phyloP scores from a whole-genome alignment of 164 flowering plant species.

The Piper betle region DNA sequence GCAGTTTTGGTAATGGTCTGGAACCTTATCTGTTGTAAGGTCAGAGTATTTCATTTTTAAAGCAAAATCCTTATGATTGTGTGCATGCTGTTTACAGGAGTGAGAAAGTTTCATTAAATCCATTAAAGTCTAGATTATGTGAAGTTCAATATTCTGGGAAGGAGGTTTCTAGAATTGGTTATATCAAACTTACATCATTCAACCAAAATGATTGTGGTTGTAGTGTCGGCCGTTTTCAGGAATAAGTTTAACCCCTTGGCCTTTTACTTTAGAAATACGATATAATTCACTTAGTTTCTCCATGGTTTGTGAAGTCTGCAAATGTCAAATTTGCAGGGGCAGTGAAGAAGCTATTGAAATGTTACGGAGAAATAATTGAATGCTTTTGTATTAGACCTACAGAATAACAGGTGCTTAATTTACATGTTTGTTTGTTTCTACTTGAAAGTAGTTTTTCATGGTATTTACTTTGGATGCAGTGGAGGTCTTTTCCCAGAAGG shows the following conservation, averaged over 20 bases:
- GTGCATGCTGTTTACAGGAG: slow-evolving; percentile 34
- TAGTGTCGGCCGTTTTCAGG: background rate
- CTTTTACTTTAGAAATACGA: background rate
- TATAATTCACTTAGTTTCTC: background rate
- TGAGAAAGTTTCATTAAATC: slow-evolving; percentile 72
- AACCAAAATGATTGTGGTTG: slow-evolving; percentile 84
- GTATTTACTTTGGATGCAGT: slow-evolving; percentile 44
- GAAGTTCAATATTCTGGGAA: slow-evolving; percentile 47
- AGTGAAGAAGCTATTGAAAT: slow-evolving; percentile 79
- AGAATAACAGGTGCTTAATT: slow-evolving; percentile 78
- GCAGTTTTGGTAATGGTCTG: background rate
- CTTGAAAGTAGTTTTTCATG: slow-evolving; percentile 19
- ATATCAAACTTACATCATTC: slow-evolving; percentile 82
- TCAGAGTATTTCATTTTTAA: background rate
- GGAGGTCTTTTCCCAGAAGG: slow-evolving; percentile 99
- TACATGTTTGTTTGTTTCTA: slow-evolving; percentile 3
- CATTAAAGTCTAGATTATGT: slow-evolving; percentile 80
- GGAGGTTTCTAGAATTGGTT: slow-evolving; percentile 61
- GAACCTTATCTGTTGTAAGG: background rate
- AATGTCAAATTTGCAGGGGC: slow-evolving; percentile 38
- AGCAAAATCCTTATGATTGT: too few species aligned
- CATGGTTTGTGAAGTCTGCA: background rate
- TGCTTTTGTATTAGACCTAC: slow-evolving; percentile 93
- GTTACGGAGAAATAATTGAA: slow-evolving; percentile 52
- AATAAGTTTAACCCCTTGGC: background rate